A percentile compares a stretch with the other conserved stretches of the same genome.
These are phyloP conservation scores for Pseudocercospora fuligena DNA, from an alignment of 2,329 filamentous ascomycete genomes.

Conservation along the genomic window DNA sequence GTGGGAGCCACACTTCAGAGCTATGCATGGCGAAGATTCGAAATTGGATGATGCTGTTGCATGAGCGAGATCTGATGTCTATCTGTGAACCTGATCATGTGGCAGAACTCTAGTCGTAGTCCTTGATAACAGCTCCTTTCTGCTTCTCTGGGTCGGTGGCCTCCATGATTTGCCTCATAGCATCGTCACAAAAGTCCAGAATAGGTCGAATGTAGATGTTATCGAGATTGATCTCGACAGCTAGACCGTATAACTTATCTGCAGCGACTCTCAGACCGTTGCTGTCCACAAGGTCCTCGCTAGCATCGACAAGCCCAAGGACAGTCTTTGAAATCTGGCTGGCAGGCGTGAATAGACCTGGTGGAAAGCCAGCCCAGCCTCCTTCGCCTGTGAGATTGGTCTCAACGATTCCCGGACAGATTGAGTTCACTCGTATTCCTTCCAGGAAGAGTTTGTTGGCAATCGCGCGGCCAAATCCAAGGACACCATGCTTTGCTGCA, in stretches of 20 bases:
- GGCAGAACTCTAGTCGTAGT: conserved; percentile 28
- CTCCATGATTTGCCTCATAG: conserved; percentile 39
- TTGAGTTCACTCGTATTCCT: conserved; percentile 47
- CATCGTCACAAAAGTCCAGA: conserved; percentile 35
- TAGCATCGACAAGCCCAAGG: conserved; percentile 39
- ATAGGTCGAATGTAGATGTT: conserved; percentile 34
- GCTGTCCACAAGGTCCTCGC: conserved; percentile 20
- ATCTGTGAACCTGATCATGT: conserved; percentile 39
- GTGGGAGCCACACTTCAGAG: conserved; percentile 56
- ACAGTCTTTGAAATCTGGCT: conserved; percentile 39
- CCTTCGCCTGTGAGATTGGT: conserved; percentile 43
- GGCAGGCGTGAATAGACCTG: conserved; percentile 42
- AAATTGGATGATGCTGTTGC: conserved; percentile 47
- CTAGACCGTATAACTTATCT: conserved; percentile 33
- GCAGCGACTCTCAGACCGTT: conserved; percentile 18
- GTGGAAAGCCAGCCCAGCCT: conserved; percentile 44
- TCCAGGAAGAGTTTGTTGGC: conserved; percentile 41
- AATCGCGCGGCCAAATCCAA: conserved; percentile 48
- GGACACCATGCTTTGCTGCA: conserved; percentile 46
- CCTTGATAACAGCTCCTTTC: conserved; percentile 34
- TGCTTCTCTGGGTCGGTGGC: conserved; percentile 39
- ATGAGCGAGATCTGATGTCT: conserved; percentile 22
- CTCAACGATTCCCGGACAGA: conserved; percentile 45
- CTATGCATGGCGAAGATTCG: conserved; percentile 51
- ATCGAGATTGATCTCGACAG: conserved; percentile 35